A percentile compares a stretch with the other conserved stretches of the same genome.
Evolutionary conservation across 805 yeast genomes (phyloP).

Genomic region (Lachancea kluyveri): DNA sequence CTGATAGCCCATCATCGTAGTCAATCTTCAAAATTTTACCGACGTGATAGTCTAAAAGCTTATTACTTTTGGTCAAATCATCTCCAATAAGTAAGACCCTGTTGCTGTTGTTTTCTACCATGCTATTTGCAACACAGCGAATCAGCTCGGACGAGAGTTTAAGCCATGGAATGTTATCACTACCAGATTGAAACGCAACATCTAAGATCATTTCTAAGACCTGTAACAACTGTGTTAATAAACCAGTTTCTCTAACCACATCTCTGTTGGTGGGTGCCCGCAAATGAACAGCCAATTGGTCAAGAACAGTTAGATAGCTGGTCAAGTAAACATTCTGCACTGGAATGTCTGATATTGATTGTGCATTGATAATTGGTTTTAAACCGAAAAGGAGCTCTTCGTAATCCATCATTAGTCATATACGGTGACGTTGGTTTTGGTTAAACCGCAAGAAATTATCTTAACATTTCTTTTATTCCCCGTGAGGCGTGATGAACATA

Average conservation of each 20-base stretch:
- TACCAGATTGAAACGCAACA: constrained; percentile 10
- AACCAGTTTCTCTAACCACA: constrained; percentile 24
- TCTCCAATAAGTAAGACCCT: constrained; percentile 15
- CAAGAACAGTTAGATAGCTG: constrained; percentile 21
- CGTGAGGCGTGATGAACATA: too few species aligned
- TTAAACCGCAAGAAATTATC: too few species aligned
- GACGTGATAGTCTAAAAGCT: constrained; percentile 16
- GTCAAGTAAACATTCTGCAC: constrained; percentile 15
- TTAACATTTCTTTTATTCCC: too few species aligned
- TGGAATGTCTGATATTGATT: constrained; percentile 12
- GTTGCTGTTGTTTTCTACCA: constrained; percentile 29
- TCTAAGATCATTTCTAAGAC: constrained; percentile 13
- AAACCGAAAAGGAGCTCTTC: constrained; percentile 27
- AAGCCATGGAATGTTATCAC: constrained; percentile 10
- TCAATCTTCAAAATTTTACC: constrained; percentile 13
- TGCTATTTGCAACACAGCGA: constrained; percentile 29
- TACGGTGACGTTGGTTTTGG: too few species aligned
- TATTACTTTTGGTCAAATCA: constrained; percentile 6
- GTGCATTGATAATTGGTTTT: constrained; percentile 24
- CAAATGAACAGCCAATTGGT: constrained; percentile 27
- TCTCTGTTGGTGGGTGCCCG: constrained; percentile 27
- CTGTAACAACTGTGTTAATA: constrained; percentile 16
- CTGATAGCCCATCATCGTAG: constrained; percentile 6
- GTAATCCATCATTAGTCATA: constrained; percentile 34
- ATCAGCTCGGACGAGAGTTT: constrained; percentile 24